Evolutionary conservation across 2,329 filamentous ascomycete genomes (phyloP), one percentile per base, ranked within the genome.

Genomic region (Penicillium sp.): DNA sequence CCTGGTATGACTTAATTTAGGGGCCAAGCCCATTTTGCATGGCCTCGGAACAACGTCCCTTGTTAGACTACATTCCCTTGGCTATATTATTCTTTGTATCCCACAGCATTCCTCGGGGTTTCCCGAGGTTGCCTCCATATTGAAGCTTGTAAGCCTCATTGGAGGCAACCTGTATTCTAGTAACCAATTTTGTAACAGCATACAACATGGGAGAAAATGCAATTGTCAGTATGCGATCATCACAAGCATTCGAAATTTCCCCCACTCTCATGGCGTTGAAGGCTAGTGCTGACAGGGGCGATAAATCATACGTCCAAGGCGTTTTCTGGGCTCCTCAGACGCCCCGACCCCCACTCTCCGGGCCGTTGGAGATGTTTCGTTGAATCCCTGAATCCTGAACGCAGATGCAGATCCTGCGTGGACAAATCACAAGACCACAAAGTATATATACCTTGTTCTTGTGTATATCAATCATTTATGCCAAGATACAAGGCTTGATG

Each of bases 1-100:
- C 91, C 91, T 1, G 85, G 83, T 16, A 76, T 79, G 66, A 73
- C 60, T 40, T 67, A 64, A 51, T 26, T 35, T 35, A 43, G 16
- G 19, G 19, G 36, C 16, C 18, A 7, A 26, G 36, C 27, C 44
- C 16, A 32, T 34, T 50, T 43, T 40, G n/a, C 39, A 41, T 30
- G 49, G 47, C 26, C 19, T 49, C 35, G 29, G 40, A 51, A 46
- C 46, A 23, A 46, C 14, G 35, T 26, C 51, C 47, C 32, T 51
- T 50, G n/a, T 30, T 45, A 51, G 38, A 46, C 47, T 55, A 45
- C 42, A n/a, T 50, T 40, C 27, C 27, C 27, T 44, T 39, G 8
- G 50, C 18, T 53, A 53, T 44, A 26, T 50, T 16, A 53, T 53
- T 50, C 51, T 35, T 35, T 51, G 16, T 34, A 44, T 53, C 47